These are phyloP conservation scores for Lasiodiplodia sp. DNA, from an alignment of 2,329 filamentous ascomycete species.

Conservation along the genomic window DNA sequence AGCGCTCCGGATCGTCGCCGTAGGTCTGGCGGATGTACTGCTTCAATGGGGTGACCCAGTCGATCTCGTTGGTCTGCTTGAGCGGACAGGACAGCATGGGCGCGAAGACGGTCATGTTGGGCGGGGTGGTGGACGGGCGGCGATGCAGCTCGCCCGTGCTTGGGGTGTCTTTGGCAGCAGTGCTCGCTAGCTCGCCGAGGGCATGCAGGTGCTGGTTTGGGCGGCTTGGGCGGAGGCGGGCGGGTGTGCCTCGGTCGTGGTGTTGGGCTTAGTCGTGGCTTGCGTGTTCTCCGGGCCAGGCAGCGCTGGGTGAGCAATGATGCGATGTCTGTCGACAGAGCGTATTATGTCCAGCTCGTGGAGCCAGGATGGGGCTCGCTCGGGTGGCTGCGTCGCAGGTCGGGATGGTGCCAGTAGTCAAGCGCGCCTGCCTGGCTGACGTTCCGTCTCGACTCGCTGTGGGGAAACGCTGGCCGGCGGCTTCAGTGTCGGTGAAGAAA, in stretches of 20 bases:
- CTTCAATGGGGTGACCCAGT: slow-evolving; percentile 94
- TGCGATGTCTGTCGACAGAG: neutral
- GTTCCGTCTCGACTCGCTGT: slow-evolving; percentile 11
- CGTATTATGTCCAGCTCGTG: neutral
- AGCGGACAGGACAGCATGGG: slow-evolving; percentile 96
- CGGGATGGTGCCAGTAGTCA: slow-evolving; percentile 3
- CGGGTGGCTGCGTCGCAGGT: slow-evolving; percentile 21
- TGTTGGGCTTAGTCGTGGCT: slow-evolving; percentile 10
- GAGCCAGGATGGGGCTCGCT: slow-evolving; percentile 13
- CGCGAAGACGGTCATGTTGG: slow-evolving; percentile 64
- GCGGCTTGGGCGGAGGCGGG: neutral
- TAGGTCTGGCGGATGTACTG: slow-evolving; percentile 92
- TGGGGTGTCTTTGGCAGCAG: slow-evolving; percentile 9
- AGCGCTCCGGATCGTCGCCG: slow-evolving; percentile 95
- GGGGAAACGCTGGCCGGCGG: slow-evolving; percentile 16
- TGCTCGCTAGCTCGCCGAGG: slow-evolving; percentile 9
- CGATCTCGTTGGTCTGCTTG: slow-evolving; percentile 95
- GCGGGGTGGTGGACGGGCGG: slow-evolving; percentile 7
- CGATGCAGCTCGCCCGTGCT: slow-evolving; percentile 25
- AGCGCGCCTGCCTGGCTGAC: slow-evolving; percentile 14
- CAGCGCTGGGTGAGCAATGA: neutral
- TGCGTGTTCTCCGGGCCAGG: neutral
- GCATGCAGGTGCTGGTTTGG: slow-evolving; percentile 12
- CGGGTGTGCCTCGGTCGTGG: neutral
- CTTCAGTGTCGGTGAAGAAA: slow-evolving; percentile 12